Conservation (phyloP, 257 asterid species). For the Primulina eburnea region DNA sequence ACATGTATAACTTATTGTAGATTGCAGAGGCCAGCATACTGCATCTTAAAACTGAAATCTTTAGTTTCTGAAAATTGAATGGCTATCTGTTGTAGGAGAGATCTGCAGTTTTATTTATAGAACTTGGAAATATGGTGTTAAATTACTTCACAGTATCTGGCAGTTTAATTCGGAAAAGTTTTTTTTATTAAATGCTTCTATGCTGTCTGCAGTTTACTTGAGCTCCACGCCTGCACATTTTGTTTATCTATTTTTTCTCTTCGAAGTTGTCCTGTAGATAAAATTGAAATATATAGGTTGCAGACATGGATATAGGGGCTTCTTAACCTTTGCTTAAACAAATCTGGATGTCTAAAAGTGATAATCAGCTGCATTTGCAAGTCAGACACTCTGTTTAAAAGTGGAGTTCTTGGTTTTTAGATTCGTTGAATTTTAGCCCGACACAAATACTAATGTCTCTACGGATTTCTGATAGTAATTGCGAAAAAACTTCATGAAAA, state of each 20-base stretch:
- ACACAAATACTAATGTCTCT: constrained; percentile 15
- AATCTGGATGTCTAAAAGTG: background rate
- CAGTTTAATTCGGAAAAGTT: no score
- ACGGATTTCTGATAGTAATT: constrained; percentile 2
- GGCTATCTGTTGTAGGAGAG: no score
- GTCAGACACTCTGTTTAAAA: background rate
- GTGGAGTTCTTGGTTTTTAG: constrained; percentile 1
- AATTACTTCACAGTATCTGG: no score
- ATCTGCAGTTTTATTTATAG: no score
- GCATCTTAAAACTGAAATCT: no score
- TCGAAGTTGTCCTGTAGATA: constrained; percentile 3
- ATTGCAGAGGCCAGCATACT: no score
- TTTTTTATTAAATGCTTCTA: no score
- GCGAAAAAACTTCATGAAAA: constrained; percentile 9
- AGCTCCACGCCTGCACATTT: no score
- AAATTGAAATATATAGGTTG: constrained; percentile 1
- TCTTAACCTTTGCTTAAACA: background rate
- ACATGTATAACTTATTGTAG: no score
- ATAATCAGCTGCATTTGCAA: constrained; percentile 8
- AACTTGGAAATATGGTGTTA: no score
- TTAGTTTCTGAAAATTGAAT: no score
- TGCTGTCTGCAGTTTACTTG: no score
- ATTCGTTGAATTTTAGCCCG: constrained; percentile 2
- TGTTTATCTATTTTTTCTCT: background rate
- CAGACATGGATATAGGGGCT: background rate